Evolutionary conservation across 495 filamentous ascomycete species (phyloP), one percentile per base, ranked within the genome.

Genomic region (Aspergillus mulundensis): DNA sequence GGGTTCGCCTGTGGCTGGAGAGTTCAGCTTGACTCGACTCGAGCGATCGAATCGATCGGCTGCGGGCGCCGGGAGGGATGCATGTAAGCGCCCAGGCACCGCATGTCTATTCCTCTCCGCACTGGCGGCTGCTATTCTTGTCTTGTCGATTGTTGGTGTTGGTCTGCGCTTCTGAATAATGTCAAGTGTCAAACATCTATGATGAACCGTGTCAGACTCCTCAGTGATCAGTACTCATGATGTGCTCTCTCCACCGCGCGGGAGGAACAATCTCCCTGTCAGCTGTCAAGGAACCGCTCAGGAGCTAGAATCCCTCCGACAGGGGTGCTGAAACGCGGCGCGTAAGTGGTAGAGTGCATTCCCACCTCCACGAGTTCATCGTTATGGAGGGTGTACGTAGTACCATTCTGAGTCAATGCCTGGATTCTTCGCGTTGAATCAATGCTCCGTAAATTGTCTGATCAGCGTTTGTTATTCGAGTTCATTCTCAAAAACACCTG

Each of bases 281-380:
- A 12, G 11, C 32, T 40, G 48, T 24, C 32, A 25, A 39, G 32
- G 34, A 40, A 16, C 48, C 48, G 18, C 48, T 50, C 48, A 32
- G 50, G 5, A 36, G 32, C 32, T 36, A 36, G 25, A 39, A 43
- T 42, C 38, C 53, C 39, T 38, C 39, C 24, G 21, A 36, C 24
- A 45, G 38, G 30, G 50, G 51, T 51, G 53, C 40, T 62, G 60
- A 62, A 62, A 62, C 60, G 52, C 56, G 56, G 56, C 60, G 60
- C 60, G 56, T 62, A 59, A 45, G 47, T 58, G 32, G 50, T 45
- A 23, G 16, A 45, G 38, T 18, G 56, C 55, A 39, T 49, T 52
- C 53, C 48, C n/a, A 38, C 38, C 42, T 56, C 53, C 43, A 36
- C 32, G 41, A 18, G 34, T 40, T 50, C 34, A 32, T 25, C 5